phyloP scores from a whole-genome alignment of 257 asterid species.

The Ajuga chamaepitys region DNA sequence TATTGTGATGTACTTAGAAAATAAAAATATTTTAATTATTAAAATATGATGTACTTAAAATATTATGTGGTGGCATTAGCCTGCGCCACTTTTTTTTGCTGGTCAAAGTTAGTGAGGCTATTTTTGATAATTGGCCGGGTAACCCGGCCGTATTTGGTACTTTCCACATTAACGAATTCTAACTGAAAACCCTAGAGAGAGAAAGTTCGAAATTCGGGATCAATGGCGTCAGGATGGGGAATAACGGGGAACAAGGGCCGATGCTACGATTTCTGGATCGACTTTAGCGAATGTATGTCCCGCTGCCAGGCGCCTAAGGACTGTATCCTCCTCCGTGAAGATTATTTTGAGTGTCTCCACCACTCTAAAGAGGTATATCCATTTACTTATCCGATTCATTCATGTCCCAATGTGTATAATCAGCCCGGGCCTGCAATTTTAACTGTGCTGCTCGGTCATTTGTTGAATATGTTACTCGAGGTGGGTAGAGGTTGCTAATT shows the following conservation, averaged over 20 bases:
- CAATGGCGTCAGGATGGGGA: constrained; percentile 98
- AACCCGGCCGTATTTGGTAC: too few species aligned
- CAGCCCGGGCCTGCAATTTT: background rate
- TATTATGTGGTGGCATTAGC: too few species aligned
- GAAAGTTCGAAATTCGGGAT: too few species aligned
- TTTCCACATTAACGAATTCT: too few species aligned
- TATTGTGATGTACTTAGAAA: too few species aligned
- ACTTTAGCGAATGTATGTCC: constrained; percentile 95
- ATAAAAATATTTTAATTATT: too few species aligned
- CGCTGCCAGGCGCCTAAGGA: constrained; percentile 87
- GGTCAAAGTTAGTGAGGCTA: too few species aligned
- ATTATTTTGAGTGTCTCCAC: constrained; percentile 94
- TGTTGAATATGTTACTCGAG: background rate
- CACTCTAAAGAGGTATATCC: constrained; percentile 86
- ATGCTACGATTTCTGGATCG: constrained; percentile 98
- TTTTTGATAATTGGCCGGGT: too few species aligned
- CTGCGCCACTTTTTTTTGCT: too few species aligned
- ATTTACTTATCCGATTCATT: background rate
- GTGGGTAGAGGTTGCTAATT: background rate
- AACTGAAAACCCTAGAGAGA: too few species aligned
- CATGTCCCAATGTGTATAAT: background rate
- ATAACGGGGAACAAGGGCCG: constrained; percentile 94
- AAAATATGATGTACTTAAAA: too few species aligned
- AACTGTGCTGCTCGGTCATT: background rate
- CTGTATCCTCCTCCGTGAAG: constrained; percentile 88